Evolutionary conservation across 805 yeast species (phyloP).

Genomic region (Candida odintsovae): DNA sequence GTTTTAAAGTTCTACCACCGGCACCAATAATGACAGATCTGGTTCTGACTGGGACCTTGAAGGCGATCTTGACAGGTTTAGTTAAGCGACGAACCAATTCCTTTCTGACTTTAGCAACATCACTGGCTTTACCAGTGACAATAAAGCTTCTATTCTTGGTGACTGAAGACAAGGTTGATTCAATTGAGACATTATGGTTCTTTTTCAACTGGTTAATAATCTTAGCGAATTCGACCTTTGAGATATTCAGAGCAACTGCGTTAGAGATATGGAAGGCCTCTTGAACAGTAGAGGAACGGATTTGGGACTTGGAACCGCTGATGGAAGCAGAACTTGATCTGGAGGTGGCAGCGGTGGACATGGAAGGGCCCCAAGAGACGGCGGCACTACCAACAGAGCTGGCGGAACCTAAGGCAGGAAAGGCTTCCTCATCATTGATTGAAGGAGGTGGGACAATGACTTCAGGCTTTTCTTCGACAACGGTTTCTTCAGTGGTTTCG

Average conservation of each 20-base stretch:
- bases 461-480: constrained; percentile 7
- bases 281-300: constrained; percentile 56
- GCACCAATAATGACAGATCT: constrained; percentile 82
- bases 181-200: constrained; percentile 60
- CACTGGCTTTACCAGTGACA: constrained; percentile 65
- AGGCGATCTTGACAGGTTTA: constrained; percentile 56
- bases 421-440: constrained; percentile 48
- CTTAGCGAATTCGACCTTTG: constrained; percentile 63
- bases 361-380: constrained; percentile 38
- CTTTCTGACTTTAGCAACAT: constrained; percentile 65
- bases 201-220: constrained; percentile 59
- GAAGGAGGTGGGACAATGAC: constrained; percentile 27
- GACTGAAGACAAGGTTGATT: constrained; percentile 72
- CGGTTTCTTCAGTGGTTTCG: not conserved
- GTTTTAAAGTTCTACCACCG: constrained; percentile 76
- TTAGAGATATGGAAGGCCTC: constrained; percentile 73
- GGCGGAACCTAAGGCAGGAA: constrained; percentile 55
- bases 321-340: constrained; percentile 6
- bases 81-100: constrained; percentile 72
- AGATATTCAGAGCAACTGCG: constrained; percentile 58
- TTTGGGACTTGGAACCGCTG: constrained; percentile 26
- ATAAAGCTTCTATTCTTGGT: constrained; percentile 78
- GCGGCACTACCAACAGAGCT: constrained; percentile 22
- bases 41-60: constrained; percentile 69
- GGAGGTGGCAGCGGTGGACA: constrained; percentile 18